These are phyloP conservation scores for Penicillium sp. DNA, from an alignment of 2,329 filamentous ascomycete genomes.

Conservation along the genomic window DNA sequence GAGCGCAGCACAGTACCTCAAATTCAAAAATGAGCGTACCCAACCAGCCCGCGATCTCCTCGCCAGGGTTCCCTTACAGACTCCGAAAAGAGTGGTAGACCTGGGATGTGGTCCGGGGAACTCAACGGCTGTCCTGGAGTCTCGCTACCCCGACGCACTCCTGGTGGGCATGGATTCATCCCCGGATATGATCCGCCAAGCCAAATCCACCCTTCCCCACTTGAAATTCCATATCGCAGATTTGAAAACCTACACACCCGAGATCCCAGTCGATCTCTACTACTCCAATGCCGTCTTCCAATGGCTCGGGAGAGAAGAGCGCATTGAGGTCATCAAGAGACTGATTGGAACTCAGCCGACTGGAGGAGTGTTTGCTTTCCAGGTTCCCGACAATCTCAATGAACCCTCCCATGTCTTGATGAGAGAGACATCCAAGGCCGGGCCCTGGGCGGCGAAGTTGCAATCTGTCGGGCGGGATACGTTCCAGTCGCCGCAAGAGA, in stretches of 20 bases:
- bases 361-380: slow-evolving; percentile 56
- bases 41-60: slow-evolving; percentile 57
- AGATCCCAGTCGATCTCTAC: slow-evolving; percentile 44
- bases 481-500: slow-evolving; percentile 49
- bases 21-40: slow-evolving; percentile 56
- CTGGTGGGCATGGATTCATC: slow-evolving; percentile 58
- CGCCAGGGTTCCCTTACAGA: slow-evolving; percentile 45
- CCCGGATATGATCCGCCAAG: slow-evolving; percentile 57
- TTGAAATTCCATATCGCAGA: slow-evolving; percentile 52
- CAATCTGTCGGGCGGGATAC: slow-evolving; percentile 44
- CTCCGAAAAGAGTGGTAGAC: slow-evolving; percentile 53
- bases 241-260: slow-evolving; percentile 43
- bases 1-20: slow-evolving; percentile 60
- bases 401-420: slow-evolving; percentile 55
- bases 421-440: slow-evolving; percentile 43
- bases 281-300: slow-evolving; percentile 63
- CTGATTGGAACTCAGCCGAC: slow-evolving; percentile 44
- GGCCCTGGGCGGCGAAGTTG: slow-evolving; percentile 43
- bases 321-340: slow-evolving; percentile 48
- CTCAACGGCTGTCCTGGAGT: slow-evolving; percentile 53
- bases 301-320: slow-evolving; percentile 51
- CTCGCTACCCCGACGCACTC: slow-evolving; percentile 49
- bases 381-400: slow-evolving; percentile 54
- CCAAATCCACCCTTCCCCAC: slow-evolving; percentile 42
- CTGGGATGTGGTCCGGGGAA: slow-evolving; percentile 64